Percentiles rank a stretch among this genome's conserved stretches.
These are phyloP conservation scores for Pulveroboletus sp. DNA, from an alignment of 768 basidiomycete species.

Conservation along the genomic window DNA sequence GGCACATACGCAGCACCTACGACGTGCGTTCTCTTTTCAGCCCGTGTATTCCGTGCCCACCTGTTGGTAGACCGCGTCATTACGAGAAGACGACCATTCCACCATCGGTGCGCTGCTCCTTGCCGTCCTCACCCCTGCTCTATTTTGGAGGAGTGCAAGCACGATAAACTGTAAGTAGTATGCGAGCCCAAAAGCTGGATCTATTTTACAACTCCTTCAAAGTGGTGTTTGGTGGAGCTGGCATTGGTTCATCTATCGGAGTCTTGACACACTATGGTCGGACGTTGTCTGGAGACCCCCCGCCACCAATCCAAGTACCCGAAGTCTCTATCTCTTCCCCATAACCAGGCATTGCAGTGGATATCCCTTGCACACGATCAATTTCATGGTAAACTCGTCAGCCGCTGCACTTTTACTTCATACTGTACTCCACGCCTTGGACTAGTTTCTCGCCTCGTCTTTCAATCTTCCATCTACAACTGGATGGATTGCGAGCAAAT, in stretches of 20 bases:
- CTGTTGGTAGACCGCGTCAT: constrained; percentile 46
- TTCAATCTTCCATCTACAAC: constrained; percentile 65
- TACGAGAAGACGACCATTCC: constrained; percentile 71
- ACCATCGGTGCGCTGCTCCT: constrained; percentile 69
- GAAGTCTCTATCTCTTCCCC: constrained; percentile 21
- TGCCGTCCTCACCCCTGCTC: constrained; percentile 61
- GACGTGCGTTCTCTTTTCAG: constrained; percentile 43
- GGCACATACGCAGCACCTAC: constrained; percentile 53
- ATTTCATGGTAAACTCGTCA: not conserved
- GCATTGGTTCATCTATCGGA: constrained; percentile 62
- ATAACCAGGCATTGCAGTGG: not conserved
- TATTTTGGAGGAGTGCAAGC: constrained; percentile 70
- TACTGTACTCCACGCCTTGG: constrained; percentile 10
- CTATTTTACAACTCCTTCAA: not conserved
- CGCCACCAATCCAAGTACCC: constrained; percentile 39
- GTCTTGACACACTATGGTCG: constrained; percentile 55
- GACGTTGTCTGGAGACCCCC: constrained; percentile 51
- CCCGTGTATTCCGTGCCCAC: not conserved
- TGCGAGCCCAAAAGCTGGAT: not conserved
- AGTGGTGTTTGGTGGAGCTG: constrained; percentile 75
- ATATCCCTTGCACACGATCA: not conserved
- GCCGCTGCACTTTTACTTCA: constrained; percentile 5
- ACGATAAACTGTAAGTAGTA: constrained; percentile 54
- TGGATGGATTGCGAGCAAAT: constrained; percentile 60
- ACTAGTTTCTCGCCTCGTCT: constrained; percentile 42